Conservation (phyloP, 345 rosid genomes). For the Salix purpurea region DNA sequence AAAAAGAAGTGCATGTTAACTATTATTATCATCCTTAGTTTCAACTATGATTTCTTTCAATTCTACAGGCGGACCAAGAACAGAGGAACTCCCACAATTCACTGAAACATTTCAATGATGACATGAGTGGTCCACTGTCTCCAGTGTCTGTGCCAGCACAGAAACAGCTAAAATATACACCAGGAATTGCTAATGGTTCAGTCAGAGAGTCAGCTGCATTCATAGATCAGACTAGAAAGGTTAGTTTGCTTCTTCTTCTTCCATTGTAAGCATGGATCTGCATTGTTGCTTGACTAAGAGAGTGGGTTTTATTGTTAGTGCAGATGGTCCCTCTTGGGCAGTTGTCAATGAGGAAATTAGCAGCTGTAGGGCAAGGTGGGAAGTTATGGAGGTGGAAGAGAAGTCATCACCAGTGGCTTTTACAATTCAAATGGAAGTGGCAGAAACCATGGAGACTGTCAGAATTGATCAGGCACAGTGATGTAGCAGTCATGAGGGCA, state of each 20-base stretch:
- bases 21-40: not conserved
- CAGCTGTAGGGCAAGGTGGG: constrained; percentile 68
- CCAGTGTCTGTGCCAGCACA: constrained; percentile 80
- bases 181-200: constrained; percentile 75
- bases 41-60: constrained; percentile 2
- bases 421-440: constrained; percentile 99
- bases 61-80: constrained; percentile 25
- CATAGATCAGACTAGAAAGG: constrained; percentile 67
- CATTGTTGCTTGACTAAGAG: constrained; percentile 16
- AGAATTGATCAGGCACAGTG: constrained; percentile 85
- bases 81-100: constrained; percentile 62
- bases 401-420: constrained; percentile 95
- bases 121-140: constrained; percentile 52
- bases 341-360: constrained; percentile 62
- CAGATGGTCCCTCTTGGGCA: constrained; percentile 94
- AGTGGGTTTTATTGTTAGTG: constrained; percentile 13
- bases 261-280: not conserved
- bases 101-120: constrained; percentile 57
- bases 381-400: constrained; percentile 99
- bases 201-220: constrained; percentile 58
- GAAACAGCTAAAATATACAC: constrained; percentile 87
- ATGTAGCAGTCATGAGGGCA: constrained; percentile 63
- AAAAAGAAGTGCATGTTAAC: not conserved
- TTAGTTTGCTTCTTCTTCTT: constrained; percentile 19
- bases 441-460: constrained; percentile 99